A percentile compares a stretch with the other conserved stretches of the same genome.
phyloP scores from a whole-genome alignment of 768 basidiomycete genomes.

The Collybiopsis confluens region DNA sequence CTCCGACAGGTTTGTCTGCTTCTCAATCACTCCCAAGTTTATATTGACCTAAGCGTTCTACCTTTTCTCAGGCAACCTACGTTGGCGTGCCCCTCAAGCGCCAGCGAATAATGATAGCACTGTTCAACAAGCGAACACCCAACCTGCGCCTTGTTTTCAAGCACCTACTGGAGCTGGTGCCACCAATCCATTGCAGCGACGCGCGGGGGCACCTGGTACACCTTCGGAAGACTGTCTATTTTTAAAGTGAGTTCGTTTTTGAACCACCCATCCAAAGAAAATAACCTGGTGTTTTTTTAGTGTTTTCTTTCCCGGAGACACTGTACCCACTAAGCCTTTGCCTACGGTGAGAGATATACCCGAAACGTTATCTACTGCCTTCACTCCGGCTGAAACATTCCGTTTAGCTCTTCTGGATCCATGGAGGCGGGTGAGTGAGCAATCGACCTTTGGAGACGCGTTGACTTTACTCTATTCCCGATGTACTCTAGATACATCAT shows the following conservation, averaged over 20 bases:
- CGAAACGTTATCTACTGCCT: too few species aligned
- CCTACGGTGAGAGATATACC: conserved; percentile 23
- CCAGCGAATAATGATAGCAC: conserved; percentile 21
- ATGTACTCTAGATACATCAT: conserved; percentile 16
- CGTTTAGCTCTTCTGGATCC: conserved; percentile 22
- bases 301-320: conserved; percentile 23
- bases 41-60: too few species aligned
- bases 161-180: conserved; percentile 22
- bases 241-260: too few species aligned
- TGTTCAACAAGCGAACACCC: conserved; percentile 25
- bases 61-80: conserved; percentile 29
- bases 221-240: conserved; percentile 38
- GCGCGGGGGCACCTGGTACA: conserved; percentile 4
- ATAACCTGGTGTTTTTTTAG: too few species aligned
- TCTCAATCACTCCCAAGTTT: too few species aligned
- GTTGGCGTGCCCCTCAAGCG: conserved; percentile 30
- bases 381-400: too few species aligned
- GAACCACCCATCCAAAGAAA: too few species aligned
- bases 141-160: conserved; percentile 30
- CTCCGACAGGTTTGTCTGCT: conserved; percentile 24
- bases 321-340: conserved; percentile 11
- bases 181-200: conserved; percentile 26
- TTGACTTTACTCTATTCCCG: not conserved
- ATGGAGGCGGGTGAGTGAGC: conserved; percentile 28
- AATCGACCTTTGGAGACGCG: too few species aligned